Conservation (phyloP, 1,139 yeast species). For the Geotrichum klebahnii region DNA sequence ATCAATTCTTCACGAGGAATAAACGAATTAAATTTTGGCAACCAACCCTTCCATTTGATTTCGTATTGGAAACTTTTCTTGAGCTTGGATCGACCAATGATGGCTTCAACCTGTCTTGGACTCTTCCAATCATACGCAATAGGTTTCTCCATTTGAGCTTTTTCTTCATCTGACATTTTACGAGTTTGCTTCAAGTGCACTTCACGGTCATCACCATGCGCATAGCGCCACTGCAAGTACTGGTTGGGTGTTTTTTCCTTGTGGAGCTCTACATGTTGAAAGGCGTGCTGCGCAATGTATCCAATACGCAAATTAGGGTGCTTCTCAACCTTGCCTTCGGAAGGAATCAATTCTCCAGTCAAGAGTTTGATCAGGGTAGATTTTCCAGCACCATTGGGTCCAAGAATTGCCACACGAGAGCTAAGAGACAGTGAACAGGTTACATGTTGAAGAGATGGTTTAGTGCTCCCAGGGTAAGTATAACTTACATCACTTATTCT, state of each 20-base stretch:
- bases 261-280: constrained; percentile 95
- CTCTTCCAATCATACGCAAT: constrained; percentile 89
- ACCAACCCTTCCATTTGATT: constrained; percentile 88
- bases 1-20: constrained; percentile 76
- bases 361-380: constrained; percentile 88
- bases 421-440: constrained; percentile 86
- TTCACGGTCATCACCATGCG: constrained; percentile 97
- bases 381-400: constrained; percentile 99
- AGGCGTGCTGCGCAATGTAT: constrained; percentile 96
- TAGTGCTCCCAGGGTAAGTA: constrained; percentile 81
- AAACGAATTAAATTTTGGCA: constrained; percentile 92
- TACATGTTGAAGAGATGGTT: constrained; percentile 75
- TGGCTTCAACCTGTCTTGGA: constrained; percentile 80
- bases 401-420: constrained; percentile 92
- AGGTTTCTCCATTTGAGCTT: constrained; percentile 70
- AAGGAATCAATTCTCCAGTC: constrained; percentile 87
- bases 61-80: constrained; percentile 97
- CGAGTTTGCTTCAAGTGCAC: constrained; percentile 89
- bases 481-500: constrained; percentile 82
- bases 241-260: constrained; percentile 97
- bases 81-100: constrained; percentile 94
- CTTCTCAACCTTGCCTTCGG: constrained; percentile 86
- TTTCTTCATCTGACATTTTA: constrained; percentile 79
- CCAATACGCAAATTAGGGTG: constrained; percentile 98
- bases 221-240: constrained; percentile 96